Base-by-base conservation (phyloP, 371 early-diverging fungal species). In the Syncephalastrum racemosum region DNA sequence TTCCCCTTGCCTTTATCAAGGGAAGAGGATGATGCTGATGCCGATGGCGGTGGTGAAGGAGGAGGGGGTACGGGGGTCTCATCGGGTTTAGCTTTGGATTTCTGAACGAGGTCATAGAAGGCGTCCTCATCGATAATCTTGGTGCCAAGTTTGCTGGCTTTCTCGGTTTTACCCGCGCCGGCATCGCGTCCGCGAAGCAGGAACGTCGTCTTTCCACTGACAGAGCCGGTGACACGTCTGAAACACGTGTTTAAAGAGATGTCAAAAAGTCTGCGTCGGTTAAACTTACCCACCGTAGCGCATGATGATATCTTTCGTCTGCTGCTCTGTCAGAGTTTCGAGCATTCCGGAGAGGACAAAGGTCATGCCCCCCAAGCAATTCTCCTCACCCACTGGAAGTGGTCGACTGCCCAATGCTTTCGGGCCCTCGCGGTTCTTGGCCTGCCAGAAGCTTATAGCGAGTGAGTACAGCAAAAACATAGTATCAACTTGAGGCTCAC, bases 271-370 rank as follows among this genome's bases (percentile, higher is more conserved):
- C 40, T 54, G 14, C 16, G 39, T 10, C 51, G 18, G 8, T 50
- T 14, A 15, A 10, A 50, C 62, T 59, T 73, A 87, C 86, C 93
- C 98, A 49, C 95, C 96, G 66, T 94, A 92, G 16, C 92, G 82
- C 77, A 92, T 96, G 16, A 96, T 85, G 7, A 98, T 72, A 68
- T 94, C 93, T 15, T 76, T 63, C 2, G 88, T 85, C 36, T 89
- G 86, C 4, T 93, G 92, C 19, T 95, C 52, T 1, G 88, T 79
- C 18, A 96, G 66, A 1, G 89, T 85, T 6, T 81, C 77, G 19
- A 94, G 77, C 53, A 96, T 91, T 36, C 99, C 99, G 3, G 95
- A 92, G 31, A 96, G 82, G 0, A 99, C 99, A 85, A 99, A 98
- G 0, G 95, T 88, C 52, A 84, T 60, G 6, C 90, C 92, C 18